phyloP scores from a whole-genome alignment of 495 filamentous ascomycete species.

The Hypoxylon intermedium region DNA sequence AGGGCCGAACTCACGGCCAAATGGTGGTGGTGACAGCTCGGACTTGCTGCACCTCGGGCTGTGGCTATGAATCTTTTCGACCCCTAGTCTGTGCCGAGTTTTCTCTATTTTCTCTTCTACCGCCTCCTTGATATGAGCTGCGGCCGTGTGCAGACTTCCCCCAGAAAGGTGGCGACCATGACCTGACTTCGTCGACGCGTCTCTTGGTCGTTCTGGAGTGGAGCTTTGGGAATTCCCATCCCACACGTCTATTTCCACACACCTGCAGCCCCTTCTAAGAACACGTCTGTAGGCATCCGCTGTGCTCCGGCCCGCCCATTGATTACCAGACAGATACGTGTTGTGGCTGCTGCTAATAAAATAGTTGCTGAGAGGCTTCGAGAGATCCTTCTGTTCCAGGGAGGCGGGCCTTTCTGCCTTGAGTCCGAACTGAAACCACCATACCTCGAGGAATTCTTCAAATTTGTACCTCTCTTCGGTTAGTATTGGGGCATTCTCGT shows the following conservation, averaged over 20 bases:
- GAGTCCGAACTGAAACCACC: constrained; percentile 47
- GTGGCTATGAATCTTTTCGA: constrained; percentile 41
- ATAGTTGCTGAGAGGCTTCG: constrained; percentile 79
- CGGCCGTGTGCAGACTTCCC: constrained; percentile 41
- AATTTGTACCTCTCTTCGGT: constrained; percentile 47
- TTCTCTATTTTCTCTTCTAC: constrained; percentile 47
- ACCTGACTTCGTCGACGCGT: constrained; percentile 13
- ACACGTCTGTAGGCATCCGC: constrained; percentile 78
- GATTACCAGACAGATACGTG: constrained; percentile 90
- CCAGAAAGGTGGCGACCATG: constrained; percentile 49
- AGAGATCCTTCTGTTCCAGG: constrained; percentile 42
- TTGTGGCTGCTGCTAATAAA: constrained; percentile 94
- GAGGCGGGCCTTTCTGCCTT: constrained; percentile 39
- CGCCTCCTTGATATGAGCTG: constrained; percentile 45
- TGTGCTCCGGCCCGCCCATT: constrained; percentile 79
- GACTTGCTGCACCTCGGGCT: constrained; percentile 49
- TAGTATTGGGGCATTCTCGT: constrained; percentile 37
- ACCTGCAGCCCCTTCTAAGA: constrained; percentile 79
- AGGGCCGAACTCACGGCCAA: constrained; percentile 18
- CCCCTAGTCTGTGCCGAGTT: constrained; percentile 35
- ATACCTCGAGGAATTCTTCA: constrained; percentile 52
- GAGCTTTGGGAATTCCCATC: constrained; percentile 65
- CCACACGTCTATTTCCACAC: constrained; percentile 97
- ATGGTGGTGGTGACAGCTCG: constrained; percentile 23
- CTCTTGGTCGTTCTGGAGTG: constrained; percentile 25